These are phyloP conservation scores for Metrosideros polymorpha DNA, from an alignment of 441 rosid species.

Conservation along the genomic window DNA sequence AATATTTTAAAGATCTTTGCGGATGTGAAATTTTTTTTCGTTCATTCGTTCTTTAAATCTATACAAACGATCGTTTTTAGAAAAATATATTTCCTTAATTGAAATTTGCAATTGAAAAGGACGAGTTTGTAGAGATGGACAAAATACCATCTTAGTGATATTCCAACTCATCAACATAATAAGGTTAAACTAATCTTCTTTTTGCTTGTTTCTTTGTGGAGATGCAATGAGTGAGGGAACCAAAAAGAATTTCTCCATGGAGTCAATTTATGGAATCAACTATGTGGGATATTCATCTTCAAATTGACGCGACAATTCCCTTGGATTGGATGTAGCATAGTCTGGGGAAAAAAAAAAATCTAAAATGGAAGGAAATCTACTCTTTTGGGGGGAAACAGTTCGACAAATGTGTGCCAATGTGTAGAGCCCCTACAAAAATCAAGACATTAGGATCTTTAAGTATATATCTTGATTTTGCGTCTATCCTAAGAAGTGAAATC, in stretches of 20 bases:
- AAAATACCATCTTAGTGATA: background rate
- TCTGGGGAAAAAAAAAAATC: background rate
- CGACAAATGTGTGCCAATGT: too few species aligned
- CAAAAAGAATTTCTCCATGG: background rate
- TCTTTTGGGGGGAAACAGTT: too few species aligned
- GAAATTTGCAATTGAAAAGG: background rate
- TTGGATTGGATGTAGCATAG: background rate
- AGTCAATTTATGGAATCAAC: background rate
- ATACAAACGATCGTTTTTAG: too few species aligned
- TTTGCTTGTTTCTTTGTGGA: background rate
- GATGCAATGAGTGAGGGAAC: background rate
- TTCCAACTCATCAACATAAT: background rate
- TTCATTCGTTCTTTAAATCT: too few species aligned
- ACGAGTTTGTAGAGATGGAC: background rate
- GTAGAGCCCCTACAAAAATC: too few species aligned
- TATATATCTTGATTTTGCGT: too few species aligned
- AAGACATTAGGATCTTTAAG: too few species aligned
- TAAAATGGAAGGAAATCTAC: too few species aligned
- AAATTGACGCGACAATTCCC: background rate
- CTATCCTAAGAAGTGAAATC: too few species aligned
- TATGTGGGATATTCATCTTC: background rate
- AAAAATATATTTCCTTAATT: too few species aligned
- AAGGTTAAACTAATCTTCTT: background rate
- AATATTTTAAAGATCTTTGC: too few species aligned
- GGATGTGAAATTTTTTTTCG: too few species aligned